phyloP scores from a whole-genome alignment of 2,329 filamentous ascomycete genomes.

The Fusarium poae region DNA sequence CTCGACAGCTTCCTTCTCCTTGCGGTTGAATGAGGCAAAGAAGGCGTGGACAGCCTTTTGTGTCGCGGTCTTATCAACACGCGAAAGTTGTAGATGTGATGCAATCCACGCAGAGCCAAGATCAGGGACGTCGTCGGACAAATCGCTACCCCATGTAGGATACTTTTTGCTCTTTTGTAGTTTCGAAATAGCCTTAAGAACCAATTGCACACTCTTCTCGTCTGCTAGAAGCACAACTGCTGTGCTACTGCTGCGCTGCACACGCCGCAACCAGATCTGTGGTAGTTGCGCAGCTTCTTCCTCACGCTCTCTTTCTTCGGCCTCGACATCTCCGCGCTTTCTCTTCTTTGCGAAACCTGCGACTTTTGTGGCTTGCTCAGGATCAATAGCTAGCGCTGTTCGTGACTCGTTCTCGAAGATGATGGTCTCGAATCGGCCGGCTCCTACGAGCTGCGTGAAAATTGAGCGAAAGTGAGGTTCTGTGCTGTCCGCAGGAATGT shows the following conservation, averaged over 20 bases:
- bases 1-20: constrained; percentile 73
- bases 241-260: constrained; percentile 80
- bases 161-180: constrained; percentile 69
- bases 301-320: constrained; percentile 65
- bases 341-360: constrained; percentile 57
- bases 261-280: constrained; percentile 76
- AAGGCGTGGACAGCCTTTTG: constrained; percentile 84
- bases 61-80: constrained; percentile 75
- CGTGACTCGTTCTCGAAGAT: constrained; percentile 76
- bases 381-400: constrained; percentile 57
- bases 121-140: constrained; percentile 66
- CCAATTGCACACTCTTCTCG: constrained; percentile 79
- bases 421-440: constrained; percentile 82
- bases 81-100: constrained; percentile 77
- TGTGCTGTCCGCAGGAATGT: constrained; percentile 87
- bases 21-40: constrained; percentile 84
- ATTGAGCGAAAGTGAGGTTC: constrained; percentile 80
- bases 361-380: constrained; percentile 61
- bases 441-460: constrained; percentile 79
- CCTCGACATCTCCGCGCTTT: constrained; percentile 64
- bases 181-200: constrained; percentile 79
- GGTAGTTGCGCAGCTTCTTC: constrained; percentile 75
- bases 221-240: constrained; percentile 89
- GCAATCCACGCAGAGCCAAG: constrained; percentile 72
- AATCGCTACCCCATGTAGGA: constrained; percentile 76